Evolutionary conservation across 352 stramenopile species (phyloP), one percentile per base, ranked within the genome.

Genomic region (Phytophthora vignae): DNA sequence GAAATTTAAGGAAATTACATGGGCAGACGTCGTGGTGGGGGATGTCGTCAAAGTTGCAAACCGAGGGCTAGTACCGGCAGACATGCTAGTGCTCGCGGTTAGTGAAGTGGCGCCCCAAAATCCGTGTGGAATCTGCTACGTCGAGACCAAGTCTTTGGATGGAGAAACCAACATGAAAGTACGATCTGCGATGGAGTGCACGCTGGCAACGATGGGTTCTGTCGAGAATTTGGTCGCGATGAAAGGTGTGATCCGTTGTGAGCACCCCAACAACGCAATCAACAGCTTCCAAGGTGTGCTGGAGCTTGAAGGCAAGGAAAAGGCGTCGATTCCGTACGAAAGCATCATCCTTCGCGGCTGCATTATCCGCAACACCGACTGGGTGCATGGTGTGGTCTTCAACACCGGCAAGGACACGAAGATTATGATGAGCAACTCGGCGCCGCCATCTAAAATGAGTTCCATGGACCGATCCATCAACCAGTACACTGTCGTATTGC

Each of bases 371-470:
- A 99, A 99, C 75, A 98, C 94, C 3, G 90, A 97, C 31, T 98
- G 84, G 88, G 81, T 97, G 10, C 83, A 96, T 40, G 96, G 94
- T 7, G 56, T 99, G 12, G 96, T 98, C 12, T 76, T 98, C 42
- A 98, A 98, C 81, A 98, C 96, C 9, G 96, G 96, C 52, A 85
- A 85, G 52, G 94, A 99, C 60, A 99, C 95, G 14, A 98, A 98
- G 63, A 95, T 99, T 67, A 95, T 95, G 85, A 90, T 92, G 82
- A 96, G 84, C 72, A 93, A 91, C 60, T 92, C 84, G 29, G 81
- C 85, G 0, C 86, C 85, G 21, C 85, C 85, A 17, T 93, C 85
- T 40, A 97, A 97, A 74, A 93, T 95, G 85, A 97, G 90, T 64
- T 90, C 84, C 0, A 90, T 97, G 85, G 88, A 97, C 55, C 75